Evolutionary conservation across 2,329 filamentous ascomycete species (phyloP).

Genomic region (Orbilia ellipsospora): DNA sequence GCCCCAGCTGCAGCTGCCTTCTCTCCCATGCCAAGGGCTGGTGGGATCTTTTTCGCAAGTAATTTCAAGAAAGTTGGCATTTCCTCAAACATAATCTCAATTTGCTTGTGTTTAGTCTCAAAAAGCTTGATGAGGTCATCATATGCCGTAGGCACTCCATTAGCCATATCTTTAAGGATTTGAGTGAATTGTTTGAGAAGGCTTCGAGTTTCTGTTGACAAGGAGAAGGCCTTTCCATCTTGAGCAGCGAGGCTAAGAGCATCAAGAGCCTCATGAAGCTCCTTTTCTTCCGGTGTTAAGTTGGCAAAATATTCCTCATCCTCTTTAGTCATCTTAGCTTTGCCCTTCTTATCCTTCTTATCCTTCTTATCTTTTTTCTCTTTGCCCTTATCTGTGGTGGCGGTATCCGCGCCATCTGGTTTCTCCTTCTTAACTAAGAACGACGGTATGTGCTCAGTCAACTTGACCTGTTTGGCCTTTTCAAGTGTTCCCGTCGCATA

Average conservation of each 20-base stretch:
- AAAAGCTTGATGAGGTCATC: constrained; percentile 80
- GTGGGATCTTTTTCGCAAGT: constrained; percentile 58
- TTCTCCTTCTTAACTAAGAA: constrained; percentile 55
- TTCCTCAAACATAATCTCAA: constrained; percentile 57
- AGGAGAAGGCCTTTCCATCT: constrained; percentile 82
- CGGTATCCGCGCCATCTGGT: constrained; percentile 56
- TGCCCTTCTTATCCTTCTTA: constrained; percentile 60
- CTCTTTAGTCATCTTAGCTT: constrained; percentile 56
- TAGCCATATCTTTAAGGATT: constrained; percentile 89
- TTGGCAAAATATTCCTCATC: constrained; percentile 43
- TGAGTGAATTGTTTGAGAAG: constrained; percentile 85
- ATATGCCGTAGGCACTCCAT: constrained; percentile 92
- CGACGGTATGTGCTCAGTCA: constrained; percentile 50
- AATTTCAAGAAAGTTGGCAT: constrained; percentile 58
- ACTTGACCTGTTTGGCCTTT: constrained; percentile 51
- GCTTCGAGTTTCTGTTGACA: constrained; percentile 85
- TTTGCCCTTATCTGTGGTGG: constrained; percentile 47
- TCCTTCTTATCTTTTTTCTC: constrained; percentile 46
- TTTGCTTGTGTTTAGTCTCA: constrained; percentile 68
- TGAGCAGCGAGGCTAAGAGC: constrained; percentile 83
- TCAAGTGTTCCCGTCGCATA: constrained; percentile 36
- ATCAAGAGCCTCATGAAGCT: constrained; percentile 82
- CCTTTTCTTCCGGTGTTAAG: constrained; percentile 69
- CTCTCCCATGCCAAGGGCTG: constrained; percentile 51
- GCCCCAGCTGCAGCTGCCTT: constrained; percentile 58